Evolutionary conservation across 169 alveolate genomes (phyloP), one percentile per base, ranked within the genome.

Genomic region (Eimeria praecox): DNA sequence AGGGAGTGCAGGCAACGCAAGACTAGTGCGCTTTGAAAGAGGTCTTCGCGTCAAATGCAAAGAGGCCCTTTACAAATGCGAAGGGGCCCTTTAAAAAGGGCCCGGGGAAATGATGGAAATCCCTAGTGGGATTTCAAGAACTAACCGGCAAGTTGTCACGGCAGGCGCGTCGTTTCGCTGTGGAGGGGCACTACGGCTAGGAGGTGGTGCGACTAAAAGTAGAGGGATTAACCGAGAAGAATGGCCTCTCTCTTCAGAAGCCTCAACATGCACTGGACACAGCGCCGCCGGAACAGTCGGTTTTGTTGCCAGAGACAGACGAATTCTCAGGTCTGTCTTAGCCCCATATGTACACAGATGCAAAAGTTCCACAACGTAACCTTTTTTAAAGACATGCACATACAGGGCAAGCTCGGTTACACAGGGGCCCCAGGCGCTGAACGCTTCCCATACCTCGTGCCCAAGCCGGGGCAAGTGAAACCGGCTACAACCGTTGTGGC

Each of bases 391-490:
- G 44, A 27, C 12, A 3, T 78, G 88, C 66, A 78, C 46, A 24
- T 42, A 18, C 20, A 12, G 38, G 44, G 66, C 5, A 78, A 78
- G 46, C 24, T 6, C 30, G 35, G 44, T 12, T 44, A 24, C 24
- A 78, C 8, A 44, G 88, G 64, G 22, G 33, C 69, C 42, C 88
- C 64, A 78, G 88, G 27, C 56, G 46, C 88, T 14, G 66, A n/a
- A 49, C 88, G 66, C 44, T 40, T n/a, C 64, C 66, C 88, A 49
- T n/a, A 78, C 88, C 88, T 40, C 59, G 66, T 78, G 59, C 88
- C 88, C 88, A 78, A 78, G 88, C 44, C 66, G 46, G 66, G 88
- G 24, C 69, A 66, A 44, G 88, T 44, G 88, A 49, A 78, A 78
- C 59, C 64, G 64, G 88, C 46, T 78, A 14, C 62, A 42, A 18